Conservation (phyloP, 768 basidiomycete genomes). For the Rhizopogon vesiculosus region DNA sequence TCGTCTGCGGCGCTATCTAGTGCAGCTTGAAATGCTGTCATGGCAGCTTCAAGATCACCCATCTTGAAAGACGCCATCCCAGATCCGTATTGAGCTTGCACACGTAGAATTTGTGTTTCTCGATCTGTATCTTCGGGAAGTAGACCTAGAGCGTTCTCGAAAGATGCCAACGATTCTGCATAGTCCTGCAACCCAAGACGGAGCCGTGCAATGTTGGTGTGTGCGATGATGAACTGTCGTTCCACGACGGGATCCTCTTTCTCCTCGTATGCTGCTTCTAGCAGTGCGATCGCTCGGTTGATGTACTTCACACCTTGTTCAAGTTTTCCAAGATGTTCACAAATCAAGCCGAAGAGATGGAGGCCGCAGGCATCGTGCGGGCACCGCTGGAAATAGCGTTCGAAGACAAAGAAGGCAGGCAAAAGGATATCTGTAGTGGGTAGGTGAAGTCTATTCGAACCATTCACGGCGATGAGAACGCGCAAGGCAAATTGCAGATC, state of each 20-base stretch:
- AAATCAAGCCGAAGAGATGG: slow-evolving; percentile 81
- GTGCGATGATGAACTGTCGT: slow-evolving; percentile 73
- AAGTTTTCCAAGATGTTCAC: slow-evolving; percentile 75
- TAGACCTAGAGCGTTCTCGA: slow-evolving; percentile 69
- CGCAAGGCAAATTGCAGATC: slow-evolving; percentile 73
- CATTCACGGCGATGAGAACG: slow-evolving; percentile 41
- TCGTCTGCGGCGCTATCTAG: no score
- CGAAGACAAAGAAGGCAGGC: slow-evolving; percentile 77
- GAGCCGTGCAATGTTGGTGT: slow-evolving; percentile 76
- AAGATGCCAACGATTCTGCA: slow-evolving; percentile 58
- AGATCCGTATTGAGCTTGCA: slow-evolving; percentile 64
- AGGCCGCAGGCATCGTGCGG: slow-evolving; percentile 71
- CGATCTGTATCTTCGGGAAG: slow-evolving; percentile 45
- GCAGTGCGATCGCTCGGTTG: slow-evolving; percentile 55
- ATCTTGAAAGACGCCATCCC: slow-evolving; percentile 70
- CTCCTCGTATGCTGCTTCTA: slow-evolving; percentile 89
- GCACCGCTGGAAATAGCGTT: slow-evolving; percentile 64
- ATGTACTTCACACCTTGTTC: slow-evolving; percentile 57
- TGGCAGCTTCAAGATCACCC: slow-evolving; percentile 56
- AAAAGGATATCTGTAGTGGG: slow-evolving; percentile 46
- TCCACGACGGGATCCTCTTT: slow-evolving; percentile 79
- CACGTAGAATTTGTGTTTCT: slow-evolving; percentile 41
- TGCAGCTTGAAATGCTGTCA: slow-evolving; percentile 65
- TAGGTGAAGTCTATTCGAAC: slow-evolving; percentile 11
- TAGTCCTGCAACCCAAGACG: slow-evolving; percentile 58